Conservation (phyloP, 2,329 filamentous ascomycete genomes). For the Allantophomopsis cytisporea region DNA sequence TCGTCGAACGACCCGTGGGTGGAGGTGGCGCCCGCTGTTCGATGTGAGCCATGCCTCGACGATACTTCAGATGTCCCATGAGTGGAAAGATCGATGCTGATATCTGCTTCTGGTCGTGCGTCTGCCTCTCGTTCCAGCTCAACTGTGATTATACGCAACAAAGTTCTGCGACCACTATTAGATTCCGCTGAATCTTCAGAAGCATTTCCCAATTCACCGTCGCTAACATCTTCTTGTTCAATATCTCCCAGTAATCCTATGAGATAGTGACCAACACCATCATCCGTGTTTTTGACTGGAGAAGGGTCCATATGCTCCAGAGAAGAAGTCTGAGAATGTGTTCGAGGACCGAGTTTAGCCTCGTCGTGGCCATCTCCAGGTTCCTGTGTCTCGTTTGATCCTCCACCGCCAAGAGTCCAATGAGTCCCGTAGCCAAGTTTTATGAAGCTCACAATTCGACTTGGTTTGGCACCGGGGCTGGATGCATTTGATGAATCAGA, state of each 20-base stretch:
- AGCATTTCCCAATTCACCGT: slow-evolving; percentile 3
- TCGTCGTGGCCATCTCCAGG: neutral
- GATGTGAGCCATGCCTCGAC: slow-evolving; percentile 9
- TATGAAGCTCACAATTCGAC: slow-evolving; percentile 37
- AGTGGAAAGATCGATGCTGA: slow-evolving; percentile 28
- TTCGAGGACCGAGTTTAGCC: neutral
- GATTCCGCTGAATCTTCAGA: slow-evolving; percentile 1
- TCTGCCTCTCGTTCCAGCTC: slow-evolving; percentile 36
- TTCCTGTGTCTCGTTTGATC: slow-evolving; percentile 3
- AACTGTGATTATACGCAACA: slow-evolving; percentile 53
- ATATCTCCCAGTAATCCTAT: slow-evolving; percentile 56
- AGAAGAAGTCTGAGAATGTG: neutral
- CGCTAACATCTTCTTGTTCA: slow-evolving; percentile 4
- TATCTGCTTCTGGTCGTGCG: slow-evolving; percentile 27
- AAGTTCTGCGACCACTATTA: slow-evolving; percentile 35
- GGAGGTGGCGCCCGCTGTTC: slow-evolving; percentile 7
- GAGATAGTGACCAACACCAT: slow-evolving; percentile 38
- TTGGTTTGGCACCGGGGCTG: neutral
- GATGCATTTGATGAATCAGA: slow-evolving; percentile 5
- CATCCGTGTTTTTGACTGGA: slow-evolving; percentile 2
- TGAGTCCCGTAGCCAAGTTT: slow-evolving; percentile 57
- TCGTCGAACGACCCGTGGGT: slow-evolving; percentile 20
- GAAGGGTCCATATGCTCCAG: neutral
- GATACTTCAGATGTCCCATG: slow-evolving; percentile 4
- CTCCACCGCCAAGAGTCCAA: slow-evolving; percentile 33